phyloP scores from a whole-genome alignment of 306 rosid genomes.

The Adenanthera pavonina region DNA sequence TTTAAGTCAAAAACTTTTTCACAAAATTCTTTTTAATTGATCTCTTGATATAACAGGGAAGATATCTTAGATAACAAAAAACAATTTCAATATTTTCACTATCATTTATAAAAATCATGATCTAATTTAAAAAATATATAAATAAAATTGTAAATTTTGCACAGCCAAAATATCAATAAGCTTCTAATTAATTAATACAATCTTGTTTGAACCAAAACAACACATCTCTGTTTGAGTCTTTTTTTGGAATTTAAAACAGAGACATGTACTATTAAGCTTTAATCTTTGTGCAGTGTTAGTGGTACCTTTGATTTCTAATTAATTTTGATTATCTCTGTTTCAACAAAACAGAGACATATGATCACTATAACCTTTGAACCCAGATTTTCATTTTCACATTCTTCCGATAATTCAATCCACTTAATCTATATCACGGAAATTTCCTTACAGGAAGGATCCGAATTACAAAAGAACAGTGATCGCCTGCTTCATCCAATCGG shows the following conservation, averaged over 20 bases:
- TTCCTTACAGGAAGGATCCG: conserved; percentile 72
- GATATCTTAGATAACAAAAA: too few relatives aligned
- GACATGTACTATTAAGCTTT: not conserved
- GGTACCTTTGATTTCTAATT: not conserved
- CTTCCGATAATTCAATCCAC: not conserved
- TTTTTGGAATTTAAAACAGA: not conserved
- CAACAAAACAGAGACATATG: not conserved
- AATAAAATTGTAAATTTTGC: too few relatives aligned
- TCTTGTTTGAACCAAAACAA: not conserved
- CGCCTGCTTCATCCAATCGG: conserved; percentile 92
- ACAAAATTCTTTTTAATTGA: not conserved
- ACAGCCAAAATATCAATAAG: not conserved
- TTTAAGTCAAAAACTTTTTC: not conserved
- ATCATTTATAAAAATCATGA: too few relatives aligned
- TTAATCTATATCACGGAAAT: not conserved
- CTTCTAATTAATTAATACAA: not conserved
- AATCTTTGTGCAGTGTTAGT: not conserved
- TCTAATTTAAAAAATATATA: too few relatives aligned
- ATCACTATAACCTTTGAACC: not conserved
- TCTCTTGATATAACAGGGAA: too few relatives aligned
- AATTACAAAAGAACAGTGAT: conserved; percentile 85
- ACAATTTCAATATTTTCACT: too few relatives aligned
- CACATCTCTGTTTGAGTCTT: not conserved
- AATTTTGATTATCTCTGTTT: not conserved
- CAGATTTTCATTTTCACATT: not conserved